phyloP scores from a whole-genome alignment of 306 rosid genomes.

The Sicyos baderoa region DNA sequence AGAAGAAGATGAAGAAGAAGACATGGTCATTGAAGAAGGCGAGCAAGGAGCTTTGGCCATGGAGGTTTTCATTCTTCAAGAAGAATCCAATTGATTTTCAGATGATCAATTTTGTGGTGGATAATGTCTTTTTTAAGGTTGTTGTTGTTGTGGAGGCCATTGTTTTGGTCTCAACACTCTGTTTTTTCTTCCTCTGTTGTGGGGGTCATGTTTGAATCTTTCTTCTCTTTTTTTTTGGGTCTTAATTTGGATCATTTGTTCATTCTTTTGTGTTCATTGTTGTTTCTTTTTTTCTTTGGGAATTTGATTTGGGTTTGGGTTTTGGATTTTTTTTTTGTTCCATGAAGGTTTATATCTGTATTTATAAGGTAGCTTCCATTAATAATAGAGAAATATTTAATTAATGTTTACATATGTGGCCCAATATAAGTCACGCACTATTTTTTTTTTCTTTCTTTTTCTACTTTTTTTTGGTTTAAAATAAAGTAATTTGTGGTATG shows the following conservation, averaged over 20 bases:
- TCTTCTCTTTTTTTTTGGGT: background rate
- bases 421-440: no score
- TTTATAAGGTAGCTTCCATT: no score
- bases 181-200: constrained; percentile 58
- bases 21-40: constrained; percentile 43
- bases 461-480: no score
- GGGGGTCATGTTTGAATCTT: constrained; percentile 39
- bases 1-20: constrained; percentile 16
- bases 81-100: constrained; percentile 37
- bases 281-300: background rate
- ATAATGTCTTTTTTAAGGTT: constrained; percentile 40
- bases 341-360: no score
- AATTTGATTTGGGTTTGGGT: background rate
- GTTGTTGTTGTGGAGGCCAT: constrained; percentile 41
- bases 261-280: background rate
- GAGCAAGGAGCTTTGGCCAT: constrained; percentile 34
- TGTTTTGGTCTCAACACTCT: constrained; percentile 48
- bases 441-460: no score
- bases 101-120: constrained; percentile 29
- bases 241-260: background rate
- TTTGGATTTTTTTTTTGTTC: no score
- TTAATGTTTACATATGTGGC: no score
- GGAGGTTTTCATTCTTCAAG: constrained; percentile 31
- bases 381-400: no score
- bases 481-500: no score